Base-by-base conservation (phyloP, 225 moss, liverwort and hornwort species). In the Antitrichia curtipendula region DNA sequence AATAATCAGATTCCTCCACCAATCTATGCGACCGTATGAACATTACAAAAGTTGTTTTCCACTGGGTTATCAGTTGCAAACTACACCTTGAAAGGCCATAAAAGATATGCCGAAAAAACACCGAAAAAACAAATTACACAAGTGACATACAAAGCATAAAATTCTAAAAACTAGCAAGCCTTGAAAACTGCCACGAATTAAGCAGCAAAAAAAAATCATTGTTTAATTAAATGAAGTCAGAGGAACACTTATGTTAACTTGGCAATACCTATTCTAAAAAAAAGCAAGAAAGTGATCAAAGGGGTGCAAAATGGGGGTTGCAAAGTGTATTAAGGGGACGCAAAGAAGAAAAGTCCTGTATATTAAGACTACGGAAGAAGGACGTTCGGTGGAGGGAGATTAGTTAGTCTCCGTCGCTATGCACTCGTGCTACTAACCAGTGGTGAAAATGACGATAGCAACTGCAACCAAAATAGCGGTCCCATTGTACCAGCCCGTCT, bases 401-500 rank as follows among this genome's bases (percentile, higher is more conserved):
- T 16, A 23, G 63, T 29, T 59, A 40, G 61, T 50, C 61, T n/a
- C n/a, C n/a, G 38, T 60, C 49, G 49, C 9, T 61, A 27, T 49
- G 60, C n/a, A 61, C 25, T 59, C 50, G 36, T n/a, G 38, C 14
- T 50, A 77, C 84, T 88, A 64, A 95, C 98, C 98, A 36, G 99
- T 99, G 47, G 96, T 94, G 54, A 92, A 6, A 82, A 99, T 95
- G 57, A 99, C 99, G 38, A 99, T 79, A 25, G 93, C 14, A 57
- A 99, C 97, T 45, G 99, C 99, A 85, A 92, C 16, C 71, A 79
- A 90, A 87, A 99, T 99, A 81, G 94, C 94, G 71, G 95, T 90
- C 64, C 99, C 99, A 77, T 96, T 93, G 53, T 99, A 99, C 99
- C 99, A 99, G 82, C 99, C 99, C 89, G 90, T 11, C 80, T 85